Percentiles rank a stretch among this genome's conserved stretches.
Evolutionary conservation across 164 flowering plant genomes (phyloP).

Genomic region (Nymphaea thermarum): DNA sequence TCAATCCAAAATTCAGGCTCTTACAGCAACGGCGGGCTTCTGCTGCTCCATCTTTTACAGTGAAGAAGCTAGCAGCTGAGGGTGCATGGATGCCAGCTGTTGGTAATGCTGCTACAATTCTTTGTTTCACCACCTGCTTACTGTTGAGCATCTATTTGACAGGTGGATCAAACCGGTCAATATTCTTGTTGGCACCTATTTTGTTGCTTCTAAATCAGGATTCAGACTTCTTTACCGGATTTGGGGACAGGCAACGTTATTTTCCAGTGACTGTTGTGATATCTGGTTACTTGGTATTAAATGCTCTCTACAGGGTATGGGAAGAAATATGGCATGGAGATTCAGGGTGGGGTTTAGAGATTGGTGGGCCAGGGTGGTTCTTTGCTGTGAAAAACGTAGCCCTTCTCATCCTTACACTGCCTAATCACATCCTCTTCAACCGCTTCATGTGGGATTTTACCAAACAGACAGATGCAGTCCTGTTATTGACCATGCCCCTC

Average conservation of each 20-base stretch:
- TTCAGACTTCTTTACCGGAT: slow-evolving; percentile 85
- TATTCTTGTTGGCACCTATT: slow-evolving; percentile 88
- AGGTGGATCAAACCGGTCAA: slow-evolving; percentile 88
- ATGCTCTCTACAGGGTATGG: slow-evolving; percentile 73
- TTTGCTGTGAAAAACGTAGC: slow-evolving; percentile 87
- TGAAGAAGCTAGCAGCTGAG: slow-evolving; percentile 81
- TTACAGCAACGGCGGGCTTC: slow-evolving; percentile 78
- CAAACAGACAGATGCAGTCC: slow-evolving; percentile 53
- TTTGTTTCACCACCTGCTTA: slow-evolving; percentile 89
- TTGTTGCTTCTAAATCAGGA: slow-evolving; percentile 91
- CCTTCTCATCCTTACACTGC: slow-evolving; percentile 79
- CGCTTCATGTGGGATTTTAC: slow-evolving; percentile 85
- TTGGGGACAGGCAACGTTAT: slow-evolving; percentile 89
- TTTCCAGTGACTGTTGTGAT: slow-evolving; percentile 78
- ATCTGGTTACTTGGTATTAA: slow-evolving; percentile 59
- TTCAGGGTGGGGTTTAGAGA: slow-evolving; percentile 77
- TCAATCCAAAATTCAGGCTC: slow-evolving; percentile 63
- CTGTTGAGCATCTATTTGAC: slow-evolving; percentile 70
- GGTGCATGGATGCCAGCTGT: slow-evolving; percentile 99
- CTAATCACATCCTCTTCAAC: slow-evolving; percentile 89
- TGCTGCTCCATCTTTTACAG: slow-evolving; percentile 53
- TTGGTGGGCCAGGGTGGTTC: slow-evolving; percentile 93
- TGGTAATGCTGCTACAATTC: slow-evolving; percentile 86
- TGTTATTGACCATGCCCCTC: slow-evolving; percentile 71
- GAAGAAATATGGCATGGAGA: slow-evolving; percentile 90